Percentiles rank a stretch among this genome's conserved stretches.
phyloP scores from a whole-genome alignment of 768 basidiomycete species.

The Tephrocybe sp. region DNA sequence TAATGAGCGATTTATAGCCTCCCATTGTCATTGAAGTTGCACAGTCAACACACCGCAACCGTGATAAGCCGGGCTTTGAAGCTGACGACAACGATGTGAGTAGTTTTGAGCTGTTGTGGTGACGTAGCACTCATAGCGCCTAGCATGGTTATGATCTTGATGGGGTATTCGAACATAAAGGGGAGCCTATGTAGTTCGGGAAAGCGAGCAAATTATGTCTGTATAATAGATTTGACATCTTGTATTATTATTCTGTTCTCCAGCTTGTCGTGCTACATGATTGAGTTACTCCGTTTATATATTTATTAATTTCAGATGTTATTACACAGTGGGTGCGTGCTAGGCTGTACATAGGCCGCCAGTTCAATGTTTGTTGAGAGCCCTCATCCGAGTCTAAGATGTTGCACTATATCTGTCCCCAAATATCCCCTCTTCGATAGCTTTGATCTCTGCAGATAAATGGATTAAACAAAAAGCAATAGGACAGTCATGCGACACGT shows the following conservation, averaged over 20 bases:
- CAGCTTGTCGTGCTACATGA: too few relatives aligned
- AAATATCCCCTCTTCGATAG: constrained; percentile 19
- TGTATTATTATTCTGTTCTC: too few relatives aligned
- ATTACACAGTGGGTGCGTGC: too few relatives aligned
- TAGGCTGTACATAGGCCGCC: too few relatives aligned
- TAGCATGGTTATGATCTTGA: not conserved
- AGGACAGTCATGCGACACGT: constrained; percentile 24
- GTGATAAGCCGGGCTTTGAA: constrained; percentile 6
- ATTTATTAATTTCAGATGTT: too few relatives aligned
- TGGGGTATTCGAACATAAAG: constrained; percentile 1
- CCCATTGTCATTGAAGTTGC: constrained; percentile 15
- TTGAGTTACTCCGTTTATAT: too few relatives aligned
- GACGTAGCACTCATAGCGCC: not conserved
- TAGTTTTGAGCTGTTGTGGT: not conserved
- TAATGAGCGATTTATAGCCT: not conserved
- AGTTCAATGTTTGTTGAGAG: too few relatives aligned
- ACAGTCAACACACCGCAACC: constrained; percentile 6
- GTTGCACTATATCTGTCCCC: constrained; percentile 16
- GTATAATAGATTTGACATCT: too few relatives aligned
- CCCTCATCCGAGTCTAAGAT: not conserved
- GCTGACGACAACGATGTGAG: constrained; percentile 3
- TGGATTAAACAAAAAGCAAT: not conserved
- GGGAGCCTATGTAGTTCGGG: not conserved
- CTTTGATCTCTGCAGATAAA: constrained; percentile 16
- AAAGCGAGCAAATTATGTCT: too few relatives aligned